Evolutionary conservation across 2,329 filamentous ascomycete species (phyloP), one percentile per base, ranked within the genome.

Genomic region (Pseudopithomyces chartarum): DNA sequence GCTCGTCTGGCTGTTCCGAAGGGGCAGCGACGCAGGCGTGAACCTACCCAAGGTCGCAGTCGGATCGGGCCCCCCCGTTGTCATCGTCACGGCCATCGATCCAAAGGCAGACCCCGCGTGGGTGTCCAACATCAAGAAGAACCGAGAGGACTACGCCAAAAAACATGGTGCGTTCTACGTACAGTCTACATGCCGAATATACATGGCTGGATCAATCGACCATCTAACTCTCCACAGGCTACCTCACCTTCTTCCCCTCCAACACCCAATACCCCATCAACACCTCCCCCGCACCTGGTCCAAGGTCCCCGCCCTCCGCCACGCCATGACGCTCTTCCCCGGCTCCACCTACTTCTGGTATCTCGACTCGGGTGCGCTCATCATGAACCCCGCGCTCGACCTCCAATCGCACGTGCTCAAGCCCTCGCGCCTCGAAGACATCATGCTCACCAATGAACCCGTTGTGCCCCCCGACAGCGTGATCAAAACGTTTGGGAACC

Each of bases 401-500:
- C 78, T 98, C 33, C 87, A 92, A 62, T 81, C 85, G 1, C 85
- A 91, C 66, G 77, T 99, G 38, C 86, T 96, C 74, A 80, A 86
- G 11, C 78, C 87, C 11, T 79, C 80, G 51, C 85, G 82, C 54
- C 82, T 99, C 46, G 90, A 96, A 69, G 82, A 81, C 20, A 74
- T 90, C 55, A 97, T 98, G 91, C 85, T 95, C 66, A 90, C 87
- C 73, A 90, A 97, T 74, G 84, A 88, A 52, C 87, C 95, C 6
- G 87, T 99, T 49, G 94, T 98, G 8, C 95, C 94, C 2, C 95
- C 96, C 0, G 92, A 97, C 78, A 96, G 92, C 78, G 93, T 99
- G 67, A 98, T 99, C 79, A 94, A 91, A 81, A 98, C 96, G 0
- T 97, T 96, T 73, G 81, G 85, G 15, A 89, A 96, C 70, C 80